These are phyloP conservation scores for Spergularia bocconei DNA, from an alignment of 148 eudicot genomes.

Conservation along the genomic window DNA sequence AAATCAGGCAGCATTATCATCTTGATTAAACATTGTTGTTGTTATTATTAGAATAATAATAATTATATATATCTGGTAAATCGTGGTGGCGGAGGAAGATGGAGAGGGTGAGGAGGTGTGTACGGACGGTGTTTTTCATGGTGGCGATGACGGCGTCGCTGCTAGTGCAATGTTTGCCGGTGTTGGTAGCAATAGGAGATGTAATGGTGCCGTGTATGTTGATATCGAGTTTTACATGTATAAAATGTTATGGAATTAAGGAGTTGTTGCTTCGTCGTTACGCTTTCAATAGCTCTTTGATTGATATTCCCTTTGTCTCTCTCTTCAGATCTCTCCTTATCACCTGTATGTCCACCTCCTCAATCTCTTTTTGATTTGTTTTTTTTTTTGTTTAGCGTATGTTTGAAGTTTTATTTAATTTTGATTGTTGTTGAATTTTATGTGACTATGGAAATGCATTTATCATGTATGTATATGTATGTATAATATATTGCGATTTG, in stretches of 20 bases:
- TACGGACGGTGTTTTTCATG: conserved; percentile 77
- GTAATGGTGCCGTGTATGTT: conserved; percentile 59
- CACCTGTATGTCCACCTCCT: conserved; percentile 40
- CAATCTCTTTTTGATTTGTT: background rate
- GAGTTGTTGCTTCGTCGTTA: conserved; percentile 61
- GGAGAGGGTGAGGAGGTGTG: conserved; percentile 59
- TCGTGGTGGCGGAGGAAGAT: conserved; percentile 17
- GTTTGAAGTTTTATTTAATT: background rate
- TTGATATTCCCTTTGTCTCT: conserved; percentile 85
- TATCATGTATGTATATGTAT: background rate
- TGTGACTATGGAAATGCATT: background rate
- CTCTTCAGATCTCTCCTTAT: conserved; percentile 82
- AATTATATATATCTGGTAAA: background rate
- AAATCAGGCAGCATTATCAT: background rate
- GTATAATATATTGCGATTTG: background rate
- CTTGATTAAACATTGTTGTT: background rate
- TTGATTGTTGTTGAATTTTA: too few relatives aligned
- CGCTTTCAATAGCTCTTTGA: conserved; percentile 67
- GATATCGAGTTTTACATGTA: conserved; percentile 74
- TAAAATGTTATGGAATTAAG: conserved; percentile 54
- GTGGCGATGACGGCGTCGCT: conserved; percentile 81
- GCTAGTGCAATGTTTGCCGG: conserved; percentile 56
- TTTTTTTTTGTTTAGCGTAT: background rate
- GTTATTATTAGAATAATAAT: background rate
- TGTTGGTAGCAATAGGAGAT: conserved; percentile 71